Base-by-base conservation (phyloP, 225 moss, liverwort and hornwort genomes). In the Marchantia polymorpha region DNA sequence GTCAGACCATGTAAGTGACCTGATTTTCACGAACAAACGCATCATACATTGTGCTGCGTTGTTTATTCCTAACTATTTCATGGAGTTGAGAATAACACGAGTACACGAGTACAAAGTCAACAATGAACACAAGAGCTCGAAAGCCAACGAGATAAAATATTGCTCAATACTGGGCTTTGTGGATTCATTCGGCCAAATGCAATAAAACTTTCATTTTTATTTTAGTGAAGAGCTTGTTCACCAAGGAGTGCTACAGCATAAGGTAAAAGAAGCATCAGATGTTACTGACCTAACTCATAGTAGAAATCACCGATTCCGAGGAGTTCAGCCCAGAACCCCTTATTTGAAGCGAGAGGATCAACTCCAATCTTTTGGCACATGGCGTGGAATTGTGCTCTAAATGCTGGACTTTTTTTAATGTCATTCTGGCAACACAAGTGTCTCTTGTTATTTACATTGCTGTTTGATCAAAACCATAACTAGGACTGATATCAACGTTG, bases 341-440 rank as follows among this genome's bases (percentile, higher is more conserved):
- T 97, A 75, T 93, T 94, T 27, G 94, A 94, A 70, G 96, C 96
- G 39, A 97, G 88, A 46, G 96, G 96, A 82, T 97, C 94, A n/a
- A 97, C 96, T 19, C 94, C 96, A 80, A 92, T 93, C 76, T 97
- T 92, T 65, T 89, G 89, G 83, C 96, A 97, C 96, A 97, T 97
- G 76, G 90, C 86, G 55, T 94, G 96, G 67, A 97, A 97, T 76
- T 97, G 93, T 14, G 96, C 94, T 70, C 96, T 78, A 64, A 97
- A 97, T 14, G 92, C 88, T 26, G 96, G 96, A 83, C 91, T 97
- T 79, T 91, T 94, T 78, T 88, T 94, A 30, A 97, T 97, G 81
- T 97, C 96, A 82, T 87, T 92, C 92, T 89, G 89, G 26, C 3
- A 73, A n/a, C 60, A 80, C 39, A 39, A 5, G 39, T 39, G 2